Conservation (phyloP, 1,284 basidiomycete genomes). For the Leccinum subrobustum region DNA sequence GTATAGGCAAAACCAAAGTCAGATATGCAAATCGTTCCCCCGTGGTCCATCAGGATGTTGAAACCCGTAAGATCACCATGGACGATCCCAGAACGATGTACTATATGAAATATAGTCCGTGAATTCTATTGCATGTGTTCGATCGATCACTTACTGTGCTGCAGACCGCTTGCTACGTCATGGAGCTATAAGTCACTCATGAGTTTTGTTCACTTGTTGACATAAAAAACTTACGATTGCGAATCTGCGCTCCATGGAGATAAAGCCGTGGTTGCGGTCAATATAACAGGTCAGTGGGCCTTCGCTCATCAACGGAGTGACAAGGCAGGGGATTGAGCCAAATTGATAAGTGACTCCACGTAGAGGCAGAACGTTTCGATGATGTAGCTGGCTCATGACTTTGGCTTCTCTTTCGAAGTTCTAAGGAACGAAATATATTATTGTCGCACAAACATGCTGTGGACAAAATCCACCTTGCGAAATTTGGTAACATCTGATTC, state of each 20-base stretch:
- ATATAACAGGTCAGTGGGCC: constrained; percentile 9
- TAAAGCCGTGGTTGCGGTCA: background rate
- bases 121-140: background rate
- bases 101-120: background rate
- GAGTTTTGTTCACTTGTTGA: background rate
- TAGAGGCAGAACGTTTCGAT: background rate
- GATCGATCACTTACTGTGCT: constrained; percentile 8
- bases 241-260: constrained; percentile 8
- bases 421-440: background rate
- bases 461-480: constrained; percentile 4
- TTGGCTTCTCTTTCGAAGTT: background rate
- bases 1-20: constrained; percentile 13
- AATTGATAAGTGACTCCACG: background rate
- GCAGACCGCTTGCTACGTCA: constrained; percentile 13
- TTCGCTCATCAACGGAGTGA: background rate
- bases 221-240: constrained; percentile 1
- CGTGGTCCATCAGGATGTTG: constrained; percentile 11
- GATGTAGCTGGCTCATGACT: background rate
- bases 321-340: background rate
- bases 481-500: background rate
- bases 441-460: background rate
- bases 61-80: constrained; percentile 17
- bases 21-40: constrained; percentile 11
- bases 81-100: constrained; percentile 9
- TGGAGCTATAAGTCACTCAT: constrained; percentile 4